Evolutionary conservation across 1,284 basidiomycete genomes (phyloP), one percentile per base, ranked within the genome.

Genomic region (Cutaneotrichosporon daszewskae): DNA sequence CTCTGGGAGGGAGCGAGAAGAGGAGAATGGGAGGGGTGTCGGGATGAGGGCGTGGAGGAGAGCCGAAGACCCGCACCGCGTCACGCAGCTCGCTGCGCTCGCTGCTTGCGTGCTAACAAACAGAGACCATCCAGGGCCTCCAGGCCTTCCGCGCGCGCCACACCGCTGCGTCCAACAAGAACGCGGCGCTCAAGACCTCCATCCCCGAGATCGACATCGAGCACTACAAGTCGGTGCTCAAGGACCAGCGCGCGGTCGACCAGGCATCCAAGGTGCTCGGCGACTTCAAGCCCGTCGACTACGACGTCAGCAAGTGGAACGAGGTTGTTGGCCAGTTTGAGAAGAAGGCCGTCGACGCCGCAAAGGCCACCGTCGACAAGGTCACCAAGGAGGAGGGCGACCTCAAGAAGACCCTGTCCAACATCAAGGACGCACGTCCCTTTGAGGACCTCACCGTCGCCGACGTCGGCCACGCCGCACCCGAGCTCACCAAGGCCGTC

Each of bases 291-390:
- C 89, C 95, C 24, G 84, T 90, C 48, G 85, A 87, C n/a, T 97
- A 97, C 75, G 94, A 99, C 68, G 87, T 94, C 49, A 75, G 72
- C 64, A 79, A 88, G 54, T 89, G 95, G 73, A 71, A 96, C 72
- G 95, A 91, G 75, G 90, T 90, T 40, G 95, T 99, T 59, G 90
- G 95, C 70, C 84, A 89, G 43, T 99, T 98, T 72, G 90, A 98
- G 79, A 77, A 81, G 58, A 96, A 94, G 76, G 95, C 95, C 57
- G 92, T 96, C 53, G 81, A 80, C 51, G 89, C 87, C 64, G 95
- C 95, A 53, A 79, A 91, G 75, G 87, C 87, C 72, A 92, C 91
- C 20, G 82, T 88, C 55, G 73, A 80, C 62, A 91, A 95, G 78
- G 91, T 98, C 62, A 85, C 94, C 58, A 75, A 84, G 49, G 95